Base-by-base conservation (phyloP, 2,329 filamentous ascomycete species). In the Colletotrichum sp. region DNA sequence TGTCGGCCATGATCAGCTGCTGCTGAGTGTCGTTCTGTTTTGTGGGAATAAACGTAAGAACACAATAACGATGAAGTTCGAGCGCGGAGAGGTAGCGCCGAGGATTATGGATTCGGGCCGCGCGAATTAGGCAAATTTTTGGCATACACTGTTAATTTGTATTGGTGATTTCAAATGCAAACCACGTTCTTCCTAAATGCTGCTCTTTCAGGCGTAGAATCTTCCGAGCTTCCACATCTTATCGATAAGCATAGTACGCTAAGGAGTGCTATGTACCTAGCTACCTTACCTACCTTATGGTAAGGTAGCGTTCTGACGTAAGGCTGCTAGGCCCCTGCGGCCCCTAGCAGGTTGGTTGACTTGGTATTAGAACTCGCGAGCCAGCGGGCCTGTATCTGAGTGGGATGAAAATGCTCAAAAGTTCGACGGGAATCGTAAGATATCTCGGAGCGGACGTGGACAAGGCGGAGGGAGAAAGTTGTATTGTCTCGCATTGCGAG, bases 11-110 rank as follows among this genome's bases (percentile, higher is more conserved):
- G 29, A 33, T 18, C 8, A 13, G 24, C 18, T 47, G 8, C 18
- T 47, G 8, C 70, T 27, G 47, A 75, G 16, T 71, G 70, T 18
- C 82, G 84, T 6, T 92, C 93, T 2, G 83, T 96, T n/a, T 85
- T 96, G 24, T 87, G 96, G 2, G 11, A 54, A n/a, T 27, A 34
- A n/a, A 54, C 21, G 59, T 9, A 24, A 31, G 16, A 47, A 15
- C 16, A 57, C 36, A 33, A 21, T 8, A 12, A 54, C 15, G 54
- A n/a, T 21, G 54, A 70, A 63, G 36, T 24, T 16, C 18, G 16
- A 9, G 11, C 24, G 18, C 51, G 12, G n/a, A 36, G 16, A 54
- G 27, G 21, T 34, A n/a, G 54, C 13, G 47, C 38, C n/a, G 31
- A 6, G 21, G 59, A 38, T 54, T 51, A 24, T 51, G 34, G 61